Percentiles rank a stretch among this genome's conserved stretches.
Evolutionary conservation across 805 yeast genomes (phyloP).

Genomic region (Blastobotrys terrestris): DNA sequence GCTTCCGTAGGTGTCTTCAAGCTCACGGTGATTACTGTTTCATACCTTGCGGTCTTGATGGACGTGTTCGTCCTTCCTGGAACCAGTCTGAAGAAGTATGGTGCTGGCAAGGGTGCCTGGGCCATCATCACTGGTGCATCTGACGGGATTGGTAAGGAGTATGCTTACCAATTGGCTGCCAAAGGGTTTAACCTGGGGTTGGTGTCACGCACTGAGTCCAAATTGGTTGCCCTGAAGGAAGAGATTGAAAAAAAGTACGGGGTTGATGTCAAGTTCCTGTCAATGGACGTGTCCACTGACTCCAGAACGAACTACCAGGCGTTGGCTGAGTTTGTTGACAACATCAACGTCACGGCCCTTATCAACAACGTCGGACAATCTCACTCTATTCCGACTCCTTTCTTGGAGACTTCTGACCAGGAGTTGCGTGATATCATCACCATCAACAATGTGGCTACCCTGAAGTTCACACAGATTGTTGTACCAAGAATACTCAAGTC

Average conservation of each 20-base stretch:
- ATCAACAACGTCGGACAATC: slow-evolving; percentile 93
- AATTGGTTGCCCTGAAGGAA: slow-evolving; percentile 57
- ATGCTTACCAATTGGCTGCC: slow-evolving; percentile 74
- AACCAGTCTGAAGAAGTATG: slow-evolving; percentile 51
- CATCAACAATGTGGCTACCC: slow-evolving; percentile 78
- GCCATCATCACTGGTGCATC: slow-evolving; percentile 98
- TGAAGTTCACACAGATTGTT: slow-evolving; percentile 74
- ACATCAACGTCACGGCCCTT: slow-evolving; percentile 60
- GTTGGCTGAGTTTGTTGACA: slow-evolving; percentile 40
- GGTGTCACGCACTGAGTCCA: slow-evolving; percentile 76
- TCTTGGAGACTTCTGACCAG: slow-evolving; percentile 64
- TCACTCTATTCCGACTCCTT: slow-evolving; percentile 93
- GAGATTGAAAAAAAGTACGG: slow-evolving; percentile 56
- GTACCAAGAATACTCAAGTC: slow-evolving; percentile 62
- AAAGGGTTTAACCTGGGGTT: slow-evolving; percentile 79
- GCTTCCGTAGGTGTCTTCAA: slow-evolving; percentile 48
- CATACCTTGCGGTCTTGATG: slow-evolving; percentile 46
- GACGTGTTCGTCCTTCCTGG: slow-evolving; percentile 60
- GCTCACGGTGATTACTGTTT: slow-evolving; percentile 44
- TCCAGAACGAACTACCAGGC: slow-evolving; percentile 47
- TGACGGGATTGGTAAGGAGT: slow-evolving; percentile 96
- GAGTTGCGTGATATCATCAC: slow-evolving; percentile 79
- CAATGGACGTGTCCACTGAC: slow-evolving; percentile 74
- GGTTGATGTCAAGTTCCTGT: slow-evolving; percentile 59
- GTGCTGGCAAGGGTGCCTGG: slow-evolving; percentile 60